These are phyloP conservation scores for Carex littledalei DNA, from an alignment of 176 grass and related monocot species.

Conservation along the genomic window DNA sequence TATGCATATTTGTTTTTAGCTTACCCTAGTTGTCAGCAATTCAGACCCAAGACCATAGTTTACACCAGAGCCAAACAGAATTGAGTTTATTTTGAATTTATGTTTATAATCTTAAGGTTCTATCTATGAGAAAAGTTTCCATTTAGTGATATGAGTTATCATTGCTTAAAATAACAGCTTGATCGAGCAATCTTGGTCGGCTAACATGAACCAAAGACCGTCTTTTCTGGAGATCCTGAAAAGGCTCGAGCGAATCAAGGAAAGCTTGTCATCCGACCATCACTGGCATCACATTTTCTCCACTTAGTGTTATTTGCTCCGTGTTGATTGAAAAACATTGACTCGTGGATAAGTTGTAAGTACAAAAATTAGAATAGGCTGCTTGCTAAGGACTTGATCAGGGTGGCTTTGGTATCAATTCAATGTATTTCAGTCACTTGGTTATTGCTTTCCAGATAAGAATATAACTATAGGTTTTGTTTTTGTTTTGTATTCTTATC, in stretches of 20 bases:
- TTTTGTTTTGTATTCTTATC: not conserved
- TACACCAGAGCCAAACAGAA: not conserved
- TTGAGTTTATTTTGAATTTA: not conserved
- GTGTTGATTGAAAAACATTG: not conserved
- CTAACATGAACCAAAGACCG: conserved; percentile 67
- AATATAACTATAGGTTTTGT: not conserved
- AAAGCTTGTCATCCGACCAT: conserved; percentile 50
- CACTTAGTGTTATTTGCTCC: conserved; percentile 30
- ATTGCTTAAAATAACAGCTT: conserved; percentile 39
- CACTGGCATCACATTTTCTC: conserved; percentile 81
- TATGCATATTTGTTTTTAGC: not conserved
- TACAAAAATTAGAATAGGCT: conserved; percentile 48
- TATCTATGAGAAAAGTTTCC: not conserved
- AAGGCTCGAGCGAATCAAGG: conserved; percentile 85
- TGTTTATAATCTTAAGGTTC: not conserved
- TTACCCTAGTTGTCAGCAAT: not conserved
- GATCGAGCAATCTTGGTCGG: conserved; percentile 65
- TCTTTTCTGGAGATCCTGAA: conserved; percentile 97
- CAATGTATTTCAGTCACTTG: not conserved
- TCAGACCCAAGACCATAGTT: not conserved
- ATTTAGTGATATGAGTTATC: not conserved
- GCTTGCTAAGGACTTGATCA: conserved; percentile 1
- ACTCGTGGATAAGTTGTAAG: conserved; percentile 23
- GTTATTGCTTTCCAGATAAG: not conserved
- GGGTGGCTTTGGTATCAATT: not conserved